Conservation (phyloP, 441 rosid species). For the Flueggea neowawraea region DNA sequence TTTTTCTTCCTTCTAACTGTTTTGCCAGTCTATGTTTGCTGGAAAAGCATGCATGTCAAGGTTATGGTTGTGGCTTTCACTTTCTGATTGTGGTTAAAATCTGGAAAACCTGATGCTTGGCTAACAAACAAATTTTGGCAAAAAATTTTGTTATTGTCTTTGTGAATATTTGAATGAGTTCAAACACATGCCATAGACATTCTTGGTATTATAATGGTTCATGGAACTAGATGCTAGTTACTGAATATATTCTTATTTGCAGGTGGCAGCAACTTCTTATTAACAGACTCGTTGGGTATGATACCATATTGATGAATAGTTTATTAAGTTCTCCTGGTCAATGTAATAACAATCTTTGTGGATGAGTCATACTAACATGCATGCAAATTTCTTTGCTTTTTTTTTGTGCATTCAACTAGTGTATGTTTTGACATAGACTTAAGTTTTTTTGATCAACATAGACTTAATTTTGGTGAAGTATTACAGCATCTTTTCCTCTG, state of each 20-base stretch:
- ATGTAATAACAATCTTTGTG: constrained; percentile 44
- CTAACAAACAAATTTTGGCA: background rate
- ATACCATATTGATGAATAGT: constrained; percentile 97
- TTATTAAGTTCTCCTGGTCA: constrained; percentile 83
- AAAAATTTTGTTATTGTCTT: background rate
- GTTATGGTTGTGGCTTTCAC: background rate
- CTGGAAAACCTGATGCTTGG: background rate
- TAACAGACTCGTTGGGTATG: constrained; percentile 97
- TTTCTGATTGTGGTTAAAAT: background rate
- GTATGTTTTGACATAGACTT: background rate
- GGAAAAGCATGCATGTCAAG: background rate
- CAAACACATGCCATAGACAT: background rate
- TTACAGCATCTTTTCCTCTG: background rate
- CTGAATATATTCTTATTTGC: constrained; percentile 23
- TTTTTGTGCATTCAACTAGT: too few relatives aligned
- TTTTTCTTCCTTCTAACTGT: too few relatives aligned
- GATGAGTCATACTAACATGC: background rate
- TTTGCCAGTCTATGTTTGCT: too few relatives aligned
- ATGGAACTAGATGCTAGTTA: background rate
- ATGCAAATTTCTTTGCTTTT: background rate
- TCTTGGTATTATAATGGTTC: background rate
- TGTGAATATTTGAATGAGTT: background rate
- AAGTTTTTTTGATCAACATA: background rate
- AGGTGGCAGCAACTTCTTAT: constrained; percentile 99
- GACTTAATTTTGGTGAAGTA: background rate